These are phyloP conservation scores for Cyphellophora europaea DNA, from an alignment of 2,329 filamentous ascomycete species.

Conservation along the genomic window DNA sequence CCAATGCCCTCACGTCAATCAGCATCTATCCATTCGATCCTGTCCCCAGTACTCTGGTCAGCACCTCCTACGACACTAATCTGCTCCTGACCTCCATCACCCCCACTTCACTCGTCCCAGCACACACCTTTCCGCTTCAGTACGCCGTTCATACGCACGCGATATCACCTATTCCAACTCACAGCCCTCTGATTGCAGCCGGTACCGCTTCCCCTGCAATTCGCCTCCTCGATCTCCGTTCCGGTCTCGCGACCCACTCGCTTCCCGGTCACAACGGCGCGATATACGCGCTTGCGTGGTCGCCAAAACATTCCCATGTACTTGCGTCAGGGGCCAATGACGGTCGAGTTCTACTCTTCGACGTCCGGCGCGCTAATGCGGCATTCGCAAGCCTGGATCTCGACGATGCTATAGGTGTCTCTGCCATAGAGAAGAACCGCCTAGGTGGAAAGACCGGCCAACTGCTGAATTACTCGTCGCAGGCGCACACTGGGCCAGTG, in stretches of 20 bases:
- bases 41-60: constrained; percentile 34
- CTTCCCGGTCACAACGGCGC: constrained; percentile 59
- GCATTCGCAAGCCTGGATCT: constrained; percentile 71
- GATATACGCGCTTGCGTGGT: constrained; percentile 68
- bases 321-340: constrained; percentile 79
- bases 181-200: constrained; percentile 69
- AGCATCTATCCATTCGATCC: constrained; percentile 41
- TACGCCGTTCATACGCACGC: constrained; percentile 53
- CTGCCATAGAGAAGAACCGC: constrained; percentile 3
- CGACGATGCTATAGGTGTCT: constrained; percentile 67
- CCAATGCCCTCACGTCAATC: constrained; percentile 35
- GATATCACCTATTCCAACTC: constrained; percentile 58
- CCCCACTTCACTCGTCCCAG: constrained; percentile 29
- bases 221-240: constrained; percentile 75
- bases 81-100: constrained; percentile 34
- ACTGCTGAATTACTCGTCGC: constrained; percentile 33
- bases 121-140: constrained; percentile 37
- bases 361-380: constrained; percentile 69
- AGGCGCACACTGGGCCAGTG: constrained; percentile 70
- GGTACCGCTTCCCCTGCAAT: constrained; percentile 79
- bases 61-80: constrained; percentile 36
- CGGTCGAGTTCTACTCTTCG: constrained; percentile 76
- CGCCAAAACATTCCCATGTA: constrained; percentile 60
- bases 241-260: constrained; percentile 65
- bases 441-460: constrained; percentile 19